These are phyloP conservation scores for Talinum fruticosum DNA, from an alignment of 148 eudicot species.

Conservation along the genomic window DNA sequence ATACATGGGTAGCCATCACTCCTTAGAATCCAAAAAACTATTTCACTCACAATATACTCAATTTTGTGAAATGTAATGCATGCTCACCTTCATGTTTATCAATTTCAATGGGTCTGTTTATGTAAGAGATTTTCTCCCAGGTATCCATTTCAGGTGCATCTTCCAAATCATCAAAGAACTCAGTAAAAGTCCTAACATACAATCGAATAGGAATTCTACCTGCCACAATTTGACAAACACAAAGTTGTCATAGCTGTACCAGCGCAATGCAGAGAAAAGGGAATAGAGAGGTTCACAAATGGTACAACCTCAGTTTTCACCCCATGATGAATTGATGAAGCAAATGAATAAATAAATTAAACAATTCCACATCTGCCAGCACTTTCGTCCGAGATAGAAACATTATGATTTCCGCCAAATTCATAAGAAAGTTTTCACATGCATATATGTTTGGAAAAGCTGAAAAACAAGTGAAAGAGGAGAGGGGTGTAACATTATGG, in stretches of 20 bases:
- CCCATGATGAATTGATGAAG: neutral
- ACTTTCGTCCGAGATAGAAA: neutral
- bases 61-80: neutral
- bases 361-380: neutral
- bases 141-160: slow-evolving; percentile 60
- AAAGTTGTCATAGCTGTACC: neutral
- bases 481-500: neutral
- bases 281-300: neutral
- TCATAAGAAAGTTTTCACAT: no score
- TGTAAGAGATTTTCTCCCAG: slow-evolving; percentile 81
- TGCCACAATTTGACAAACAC: slow-evolving; percentile 31
- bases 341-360: neutral
- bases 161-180: slow-evolving; percentile 68
- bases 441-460: neutral
- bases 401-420: neutral
- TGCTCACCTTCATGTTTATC: slow-evolving; percentile 55
- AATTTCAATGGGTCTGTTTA: slow-evolving; percentile 80
- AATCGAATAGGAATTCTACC: slow-evolving; percentile 89
- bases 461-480: neutral
- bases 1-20: no score
- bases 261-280: neutral
- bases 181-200: slow-evolving; percentile 51
- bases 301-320: neutral
- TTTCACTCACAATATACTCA: neutral
- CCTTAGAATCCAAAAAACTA: neutral